A percentile compares a stretch with the other conserved stretches of the same genome.
Conservation (phyloP, 2,329 filamentous ascomycete species). For the Fonsecaea erecta region DNA sequence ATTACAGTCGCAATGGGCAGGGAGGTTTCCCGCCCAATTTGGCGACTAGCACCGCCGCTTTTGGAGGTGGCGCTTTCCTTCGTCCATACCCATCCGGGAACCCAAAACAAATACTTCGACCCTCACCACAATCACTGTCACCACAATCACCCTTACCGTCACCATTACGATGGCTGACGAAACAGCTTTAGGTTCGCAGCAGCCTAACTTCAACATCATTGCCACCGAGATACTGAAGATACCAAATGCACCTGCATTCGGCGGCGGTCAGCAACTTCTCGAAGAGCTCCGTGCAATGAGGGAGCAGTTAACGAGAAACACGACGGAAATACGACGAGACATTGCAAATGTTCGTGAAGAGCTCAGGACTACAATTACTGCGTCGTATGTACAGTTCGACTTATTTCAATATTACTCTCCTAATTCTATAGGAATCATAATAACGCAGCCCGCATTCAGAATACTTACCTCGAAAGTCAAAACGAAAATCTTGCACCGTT, state of each 20-base stretch:
- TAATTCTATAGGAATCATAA: constrained; percentile 30
- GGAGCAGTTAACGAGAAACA: constrained; percentile 28
- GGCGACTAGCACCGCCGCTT: constrained; percentile 19
- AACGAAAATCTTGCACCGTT: constrained; percentile 24
- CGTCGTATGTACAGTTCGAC: constrained; percentile 25
- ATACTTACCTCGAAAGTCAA: constrained; percentile 26
- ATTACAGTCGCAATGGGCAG: too few relatives aligned
- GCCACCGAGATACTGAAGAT: constrained; percentile 22
- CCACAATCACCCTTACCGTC: constrained; percentile 20
- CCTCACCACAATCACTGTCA: constrained; percentile 26
- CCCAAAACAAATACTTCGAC: constrained; percentile 19
- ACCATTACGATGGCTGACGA: constrained; percentile 24
- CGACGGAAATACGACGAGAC: constrained; percentile 23
- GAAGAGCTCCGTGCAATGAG: constrained; percentile 27
- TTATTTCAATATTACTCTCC: constrained; percentile 27
- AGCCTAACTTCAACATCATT: constrained; percentile 26
- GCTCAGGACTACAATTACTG: constrained; percentile 21
- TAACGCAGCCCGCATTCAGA: constrained; percentile 28
- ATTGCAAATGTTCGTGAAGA: constrained; percentile 27
- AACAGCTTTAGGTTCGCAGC: constrained; percentile 23
- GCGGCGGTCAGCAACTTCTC: constrained; percentile 25
- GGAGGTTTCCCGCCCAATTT: not conserved
- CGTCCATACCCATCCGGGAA: constrained; percentile 14
- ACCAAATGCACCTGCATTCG: constrained; percentile 23
- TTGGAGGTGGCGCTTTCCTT: constrained; percentile 11